Evolutionary conservation across 2,329 filamentous ascomycete genomes (phyloP), one percentile per base, ranked within the genome.

Genomic region (Paracoccidioides lutzii): DNA sequence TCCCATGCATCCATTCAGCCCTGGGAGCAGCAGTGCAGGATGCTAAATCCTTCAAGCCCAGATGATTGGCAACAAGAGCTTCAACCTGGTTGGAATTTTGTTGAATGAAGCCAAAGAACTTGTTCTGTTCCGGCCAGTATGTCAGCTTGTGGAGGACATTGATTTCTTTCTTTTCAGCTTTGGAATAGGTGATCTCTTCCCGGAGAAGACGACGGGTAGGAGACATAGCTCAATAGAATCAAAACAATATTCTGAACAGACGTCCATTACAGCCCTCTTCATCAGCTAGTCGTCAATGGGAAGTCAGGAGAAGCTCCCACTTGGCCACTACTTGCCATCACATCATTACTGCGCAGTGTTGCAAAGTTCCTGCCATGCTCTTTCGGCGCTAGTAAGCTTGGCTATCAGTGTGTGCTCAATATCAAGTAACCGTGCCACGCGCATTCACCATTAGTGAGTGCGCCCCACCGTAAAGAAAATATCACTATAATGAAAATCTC

Each of bases 1-100:
- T 64, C 1, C 59, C 63, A 44, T 52, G 54, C 6, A 60, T 32
- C 61, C 61, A 65, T 14, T 61, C 43, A 22, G 60, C 48, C 1
- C 57, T 44, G n/a, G 59, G 56, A 4, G 38, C 56, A n/a, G 62
- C 49, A 32, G 58, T 53, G 43, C 62, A 65, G 10, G 12, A 3
- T 3, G 57, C 15, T 8, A 54, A 6, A 3, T 58, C 59, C 9
- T 4, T 12, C 5, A 55, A 32, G 41, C 53, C 53, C 40, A 55
- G 53, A 48, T 55, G 53, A 46, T 40, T 41, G 12, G 42, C 42
- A 55, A 55, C 53, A 12, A 42, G 10, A 22, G 42, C 28, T 22
- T 41, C 35, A 28, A 55, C 49, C 15, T 40, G 14, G 32, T 22
- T 12, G 12, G 43, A 44, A 10, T 15, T 22, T 40, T 48, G 5